Base-by-base conservation (phyloP, 2,329 filamentous ascomycete genomes). In the Claviceps spartinae region DNA sequence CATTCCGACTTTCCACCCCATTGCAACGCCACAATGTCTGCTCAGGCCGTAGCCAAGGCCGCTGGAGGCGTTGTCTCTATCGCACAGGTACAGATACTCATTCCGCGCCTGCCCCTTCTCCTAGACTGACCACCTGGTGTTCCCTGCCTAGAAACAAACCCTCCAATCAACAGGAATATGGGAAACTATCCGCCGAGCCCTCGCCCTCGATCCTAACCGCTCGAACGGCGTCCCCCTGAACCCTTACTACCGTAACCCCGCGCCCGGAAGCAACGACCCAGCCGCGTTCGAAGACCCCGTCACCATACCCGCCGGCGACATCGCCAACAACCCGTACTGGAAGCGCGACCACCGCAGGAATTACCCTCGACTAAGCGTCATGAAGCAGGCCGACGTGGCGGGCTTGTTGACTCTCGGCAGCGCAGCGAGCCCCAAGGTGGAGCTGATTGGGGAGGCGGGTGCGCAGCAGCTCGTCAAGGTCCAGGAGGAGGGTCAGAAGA, bases 181-280 rank as follows among this genome's bases (percentile, higher is more conserved):
- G 86, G 89, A 91, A 65, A 74, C 73, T 52, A 73, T 98, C 67
- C 89, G 90, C 67, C 81, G 82, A 60, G 67, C 84, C 61, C 70
- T 96, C 59, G 81, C 88, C 59, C 73, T 98, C 63, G 91, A 95
- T 68, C 79, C 89, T 38, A 82, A 87, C 64, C 90, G 93, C 59
- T 96, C 90, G 59, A 89, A 85, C 63, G 93, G 93, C 69, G 75
- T 98, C 20, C 93, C 93, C 47, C 74, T 98, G 63, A 97, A 97
- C 78, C 83, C 89, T 42, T 84, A 90, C 74, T 96, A 80, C 79
- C 90, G 93, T 61, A 85, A 87, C 71, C 93, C 93, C 54, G 72
- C 90, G 0, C 68, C 69, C 42, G 69, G 74, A 61, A 48, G 65
- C 63, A 58, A 67, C 61, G 56, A 72, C 67, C 61, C 71, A 59